Base-by-base conservation (phyloP, 1,139 yeast species). In the Wickerhamomyces sp. region DNA sequence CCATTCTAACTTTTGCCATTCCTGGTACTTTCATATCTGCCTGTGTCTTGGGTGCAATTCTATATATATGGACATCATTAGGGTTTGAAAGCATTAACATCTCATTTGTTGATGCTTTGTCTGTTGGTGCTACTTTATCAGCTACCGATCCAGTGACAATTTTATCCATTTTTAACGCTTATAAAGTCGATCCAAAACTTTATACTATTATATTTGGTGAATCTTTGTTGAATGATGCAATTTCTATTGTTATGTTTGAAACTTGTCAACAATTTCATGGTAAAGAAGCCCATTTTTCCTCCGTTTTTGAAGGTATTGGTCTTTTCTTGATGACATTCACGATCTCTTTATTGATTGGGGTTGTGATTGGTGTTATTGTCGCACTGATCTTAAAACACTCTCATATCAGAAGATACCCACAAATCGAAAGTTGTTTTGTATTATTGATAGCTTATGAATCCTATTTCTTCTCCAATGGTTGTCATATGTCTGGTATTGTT, bases 121-220 rank as follows among this genome's bases (percentile, higher is more conserved):
- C 96, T 0, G 96, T 94, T 10, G 99, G 98, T 12, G 98, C 99
- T 3, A 90, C 98, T 0, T 72, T 94, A 36, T 87, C 96, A 0
- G 99, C 99, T 18, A 94, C 99, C 1, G 99, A 94, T 60, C 99
- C 99, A 0, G 97, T 94, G 27, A 94, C 99, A 1, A 92, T 94
- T 56, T 68, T 94, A 52, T 89, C 97, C 13, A 94, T 94, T 45
- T 94, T 94, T 71, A 92, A 92, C 57, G 95, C 97, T 14, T 92
- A 94, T 65, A 89, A 90, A 61, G 99, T 94, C 26, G 99, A 94
- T 60, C 98, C 98, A 10, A 92, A 92, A 62, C 70, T 94, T 36
- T 94, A 94, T 66, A 92, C 98, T 18, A 89, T 94, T 48, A 92
- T 94, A 44, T 92, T 94, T 61, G 99, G 99, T 34, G 99, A 94